phyloP scores from a whole-genome alignment of 495 filamentous ascomycete genomes.

The Xylaria longipes region DNA sequence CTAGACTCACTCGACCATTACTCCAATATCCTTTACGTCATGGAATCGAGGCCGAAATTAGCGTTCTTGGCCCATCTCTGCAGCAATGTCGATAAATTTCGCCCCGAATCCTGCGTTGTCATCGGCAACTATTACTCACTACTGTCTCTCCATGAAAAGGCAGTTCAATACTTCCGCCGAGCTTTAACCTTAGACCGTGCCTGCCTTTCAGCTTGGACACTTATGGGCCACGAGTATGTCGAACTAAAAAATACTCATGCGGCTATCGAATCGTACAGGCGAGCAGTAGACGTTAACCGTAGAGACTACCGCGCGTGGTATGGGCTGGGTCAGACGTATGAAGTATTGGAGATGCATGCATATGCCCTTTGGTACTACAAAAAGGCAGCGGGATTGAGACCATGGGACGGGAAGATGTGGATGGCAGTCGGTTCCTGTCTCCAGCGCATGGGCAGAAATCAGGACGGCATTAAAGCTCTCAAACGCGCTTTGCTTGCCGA shows the following conservation, averaged over 20 bases:
- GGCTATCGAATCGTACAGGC: conserved; percentile 94
- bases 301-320: conserved; percentile 99
- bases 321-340: conserved; percentile 95
- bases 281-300: conserved; percentile 94
- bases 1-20: conserved; percentile 93
- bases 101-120: conserved; percentile 95
- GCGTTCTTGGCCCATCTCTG: conserved; percentile 92
- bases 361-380: conserved; percentile 99
- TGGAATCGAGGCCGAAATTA: conserved; percentile 83
- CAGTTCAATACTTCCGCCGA: conserved; percentile 95
- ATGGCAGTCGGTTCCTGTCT: conserved; percentile 91
- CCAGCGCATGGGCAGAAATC: conserved; percentile 79
- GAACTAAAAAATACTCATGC: conserved; percentile 99
- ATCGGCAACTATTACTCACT: conserved; percentile 97
- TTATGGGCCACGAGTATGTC: conserved; percentile 99
- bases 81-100: conserved; percentile 89
- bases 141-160: conserved; percentile 94
- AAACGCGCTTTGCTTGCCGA: conserved; percentile 89
- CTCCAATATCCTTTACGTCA: conserved; percentile 95
- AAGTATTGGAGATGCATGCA: conserved; percentile 95
- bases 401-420: conserved; percentile 99
- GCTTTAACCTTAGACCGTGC: conserved; percentile 92
- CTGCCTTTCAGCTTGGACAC: conserved; percentile 94
- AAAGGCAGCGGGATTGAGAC: conserved; percentile 85
- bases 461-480: conserved; percentile 90